Base-by-base conservation (phyloP, 345 rosid species). In the Limnanthes douglasii region DNA sequence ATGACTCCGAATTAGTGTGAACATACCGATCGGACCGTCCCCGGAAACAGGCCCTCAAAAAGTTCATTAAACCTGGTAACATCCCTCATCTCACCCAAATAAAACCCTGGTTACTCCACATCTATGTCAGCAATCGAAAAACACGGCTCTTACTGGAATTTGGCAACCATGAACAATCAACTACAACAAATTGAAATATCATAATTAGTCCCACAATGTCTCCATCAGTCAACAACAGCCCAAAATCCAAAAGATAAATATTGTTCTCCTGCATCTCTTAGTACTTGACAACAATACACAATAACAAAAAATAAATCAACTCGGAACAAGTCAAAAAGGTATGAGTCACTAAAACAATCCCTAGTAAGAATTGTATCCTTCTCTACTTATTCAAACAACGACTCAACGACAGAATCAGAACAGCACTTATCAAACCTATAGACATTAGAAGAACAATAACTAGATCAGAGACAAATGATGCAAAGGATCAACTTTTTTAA, bases 61-160 rank as follows among this genome's bases (percentile, higher is more conserved):
- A 59, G 66, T 68, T 78, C 71, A 75, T 68, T 40, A 78, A 70
- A 55, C 62, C 92, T 48, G 86, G 66, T 60, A 83, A 65, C 95
- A 83, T 83, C 92, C 92, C 92, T 83, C 95, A 83, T 83, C 80
- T 78, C 86, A 65, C 59, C 80, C 60, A 59, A 47, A 59, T 58
- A 64, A 41, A 62, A 75, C 69, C 54, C 62, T 48, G 18, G 53
- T 50, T 32, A 45, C 59, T 59, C 75, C 69, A 45, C 85, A 69
- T 77, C 61, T 68, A 64, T n/a, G n/a, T n/a, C n/a, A n/a, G n/a
- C n/a, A n/a, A n/a, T n/a, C n/a, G 47, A 38, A 38, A 27, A 28
- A 26, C 11, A n/a, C 41, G 16, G 27, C 3, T 31, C 7, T 6
- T 6, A 8, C 32, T 11, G 30, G 22, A 2, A 4, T 1, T 15